Base-by-base conservation (phyloP, 768 basidiomycete species). In the Agrocybe praecox region DNA sequence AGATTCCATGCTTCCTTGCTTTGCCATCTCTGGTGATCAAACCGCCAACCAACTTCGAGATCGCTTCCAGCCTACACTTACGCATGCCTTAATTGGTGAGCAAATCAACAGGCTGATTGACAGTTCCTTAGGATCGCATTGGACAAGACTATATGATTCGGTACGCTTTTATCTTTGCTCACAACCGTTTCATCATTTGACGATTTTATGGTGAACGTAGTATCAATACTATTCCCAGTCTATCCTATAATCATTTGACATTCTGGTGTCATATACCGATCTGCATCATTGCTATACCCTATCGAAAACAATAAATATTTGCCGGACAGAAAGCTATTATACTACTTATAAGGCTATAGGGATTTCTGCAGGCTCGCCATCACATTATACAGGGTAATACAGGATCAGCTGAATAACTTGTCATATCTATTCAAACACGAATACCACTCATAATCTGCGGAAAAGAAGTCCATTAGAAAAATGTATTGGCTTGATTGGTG, bases 101-200 rank as follows among this genome's bases (percentile, higher is more conserved):
- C 86, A 96, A 66, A 81, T 97, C n/a, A 94, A 98, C 61, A 79
- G 88, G 46, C 77, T 99, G 45, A 90, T 99, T 60, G 88, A 97
- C 59, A 90, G 82, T 53, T 96, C 96, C 0, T 75, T 97, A 46
- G 94, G 93, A 12, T 96, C 93, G 29, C 88, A 92, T 59, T 98
- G 96, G 90, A 98, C 97, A 34, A 81, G 95, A 62, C 72, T 98
- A 32, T 99, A 99, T 69, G 97, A 99, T 72, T 97, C 94, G 58
- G 92, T 94, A 66, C 66, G 89, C 55, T 26, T 7, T 19, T 24
- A n/a, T 22, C 29, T 2, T 15, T 26, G 17, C 19, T 2, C 61
- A 40, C 32, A 44, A 1, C 17, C 40, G 46, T 8, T n/a, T 14
- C 3, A 14, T 7, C 22, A 14, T 24, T 53, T 29, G 14, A 26